phyloP scores from a whole-genome alignment of 2,329 filamentous ascomycete species.

The Apiospora arundinis region DNA sequence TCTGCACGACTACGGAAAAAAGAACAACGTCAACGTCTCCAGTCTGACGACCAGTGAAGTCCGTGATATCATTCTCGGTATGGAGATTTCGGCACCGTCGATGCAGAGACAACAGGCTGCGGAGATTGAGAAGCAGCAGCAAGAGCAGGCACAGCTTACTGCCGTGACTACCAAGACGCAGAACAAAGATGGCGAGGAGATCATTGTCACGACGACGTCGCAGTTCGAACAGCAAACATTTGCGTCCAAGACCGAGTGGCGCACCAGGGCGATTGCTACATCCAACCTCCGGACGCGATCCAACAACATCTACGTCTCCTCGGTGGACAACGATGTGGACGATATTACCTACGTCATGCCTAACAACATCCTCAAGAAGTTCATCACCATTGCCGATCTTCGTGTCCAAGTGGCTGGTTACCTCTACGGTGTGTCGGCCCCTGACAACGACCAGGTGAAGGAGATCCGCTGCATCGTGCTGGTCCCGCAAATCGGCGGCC shows the following conservation, averaged over 20 bases:
- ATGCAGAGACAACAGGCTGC: slow-evolving; percentile 98
- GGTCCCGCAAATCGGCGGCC: slow-evolving; percentile 94
- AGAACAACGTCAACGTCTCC: slow-evolving; percentile 99
- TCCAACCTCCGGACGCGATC: slow-evolving; percentile 91
- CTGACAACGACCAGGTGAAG: slow-evolving; percentile 96
- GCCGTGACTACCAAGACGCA: slow-evolving; percentile 98
- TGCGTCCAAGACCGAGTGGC: slow-evolving; percentile 98
- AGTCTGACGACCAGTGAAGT: slow-evolving; percentile 97
- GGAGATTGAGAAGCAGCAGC: slow-evolving; percentile 98
- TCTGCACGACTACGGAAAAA: slow-evolving; percentile 98
- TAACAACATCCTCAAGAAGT: slow-evolving; percentile 97
- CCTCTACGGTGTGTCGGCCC: slow-evolving; percentile 89
- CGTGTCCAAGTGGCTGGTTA: slow-evolving; percentile 97
- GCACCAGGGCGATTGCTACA: slow-evolving; percentile 93
- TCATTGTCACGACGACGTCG: slow-evolving; percentile 97
- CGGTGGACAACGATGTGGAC: slow-evolving; percentile 89
- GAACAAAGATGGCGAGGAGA: slow-evolving; percentile 95
- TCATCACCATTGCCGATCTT: slow-evolving; percentile 96
- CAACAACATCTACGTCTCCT: slow-evolving; percentile 99
- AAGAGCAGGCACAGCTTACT: slow-evolving; percentile 95
- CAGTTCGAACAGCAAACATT: slow-evolving; percentile 98
- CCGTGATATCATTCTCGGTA: slow-evolving; percentile 96
- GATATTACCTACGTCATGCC: slow-evolving; percentile 98
- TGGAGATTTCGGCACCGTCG: slow-evolving; percentile 98
- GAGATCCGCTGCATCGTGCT: slow-evolving; percentile 97